Percentiles rank a stretch among this genome's conserved stretches.
Evolutionary conservation across 495 filamentous ascomycete species (phyloP).

Genomic region (Hypoxylon fuscum): DNA sequence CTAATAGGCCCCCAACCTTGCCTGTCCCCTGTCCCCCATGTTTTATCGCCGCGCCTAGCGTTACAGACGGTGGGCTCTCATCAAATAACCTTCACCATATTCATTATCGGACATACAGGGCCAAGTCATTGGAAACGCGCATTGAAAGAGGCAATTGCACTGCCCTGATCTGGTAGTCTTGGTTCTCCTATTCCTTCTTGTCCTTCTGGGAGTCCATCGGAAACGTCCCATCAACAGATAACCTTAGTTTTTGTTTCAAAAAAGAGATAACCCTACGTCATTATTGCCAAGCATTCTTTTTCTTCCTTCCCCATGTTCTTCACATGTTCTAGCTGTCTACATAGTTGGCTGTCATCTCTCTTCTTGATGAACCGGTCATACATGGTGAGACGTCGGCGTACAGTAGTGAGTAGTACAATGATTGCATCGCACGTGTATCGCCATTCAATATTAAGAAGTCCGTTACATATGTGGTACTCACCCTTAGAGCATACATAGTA

Average conservation of each 20-base stretch:
- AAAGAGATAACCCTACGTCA: conserved; percentile 32
- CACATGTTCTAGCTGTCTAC: conserved; percentile 10
- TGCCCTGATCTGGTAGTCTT: conserved; percentile 25
- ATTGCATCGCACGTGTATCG: conserved; percentile 8
- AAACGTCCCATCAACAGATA: not conserved
- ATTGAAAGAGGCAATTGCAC: conserved; percentile 37
- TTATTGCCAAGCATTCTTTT: conserved; percentile 26
- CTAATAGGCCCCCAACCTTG: not conserved
- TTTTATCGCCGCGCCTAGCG: conserved; percentile 38
- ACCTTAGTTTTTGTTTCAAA: conserved; percentile 17
- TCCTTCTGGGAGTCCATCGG: not conserved
- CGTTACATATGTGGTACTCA: conserved; percentile 11
- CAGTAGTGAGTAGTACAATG: not conserved
- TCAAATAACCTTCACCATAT: conserved; percentile 34
- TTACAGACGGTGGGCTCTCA: conserved; percentile 37
- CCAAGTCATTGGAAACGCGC: conserved; percentile 32
- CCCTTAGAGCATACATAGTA: too few relatives aligned
- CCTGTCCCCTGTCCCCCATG: conserved; percentile 22
- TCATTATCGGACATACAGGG: conserved; percentile 17
- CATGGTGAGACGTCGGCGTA: not conserved
- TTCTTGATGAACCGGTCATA: not conserved
- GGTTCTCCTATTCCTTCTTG: not conserved
- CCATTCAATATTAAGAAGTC: conserved; percentile 10
- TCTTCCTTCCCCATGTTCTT: conserved; percentile 1
- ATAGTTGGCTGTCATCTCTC: not conserved